phyloP scores from a whole-genome alignment of 371 early-diverging fungal species.

The Circinella umbellata region DNA sequence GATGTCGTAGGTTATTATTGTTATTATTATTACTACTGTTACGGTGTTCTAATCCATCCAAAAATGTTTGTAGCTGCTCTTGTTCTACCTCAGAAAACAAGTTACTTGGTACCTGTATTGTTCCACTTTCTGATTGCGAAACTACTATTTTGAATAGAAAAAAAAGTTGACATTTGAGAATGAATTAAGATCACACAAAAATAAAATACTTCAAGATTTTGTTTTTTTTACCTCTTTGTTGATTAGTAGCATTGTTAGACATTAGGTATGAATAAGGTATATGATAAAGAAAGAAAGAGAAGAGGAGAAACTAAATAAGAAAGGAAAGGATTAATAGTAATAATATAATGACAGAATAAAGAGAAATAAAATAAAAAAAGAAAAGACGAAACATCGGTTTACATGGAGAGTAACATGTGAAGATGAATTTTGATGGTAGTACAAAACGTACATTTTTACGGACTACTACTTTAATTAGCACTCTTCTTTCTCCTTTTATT shows the following conservation, averaged over 20 bases:
- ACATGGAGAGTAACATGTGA: constrained; percentile 9
- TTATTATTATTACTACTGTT: background rate
- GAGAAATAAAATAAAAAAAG: background rate
- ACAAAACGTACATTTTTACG: constrained; percentile 11
- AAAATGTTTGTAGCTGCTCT: constrained; percentile 22
- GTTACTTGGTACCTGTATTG: constrained; percentile 6
- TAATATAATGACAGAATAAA: background rate
- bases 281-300: background rate
- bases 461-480: background rate
- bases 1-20: background rate
- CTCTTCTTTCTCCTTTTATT: background rate
- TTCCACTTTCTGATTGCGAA: constrained; percentile 4
- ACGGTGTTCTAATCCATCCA: constrained; percentile 15
- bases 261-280: background rate
- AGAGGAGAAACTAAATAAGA: background rate
- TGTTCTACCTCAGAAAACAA: constrained; percentile 20
- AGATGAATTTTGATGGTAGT: constrained; percentile 7
- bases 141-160: background rate
- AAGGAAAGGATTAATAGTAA: background rate
- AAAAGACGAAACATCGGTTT: background rate
- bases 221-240: background rate
- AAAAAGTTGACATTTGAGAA: background rate
- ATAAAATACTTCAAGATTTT: no score
- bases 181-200: background rate
- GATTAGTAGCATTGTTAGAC: constrained; percentile 8